Conservation (phyloP, 2,329 filamentous ascomycete genomes). For the Exophiala oligosperma region DNA sequence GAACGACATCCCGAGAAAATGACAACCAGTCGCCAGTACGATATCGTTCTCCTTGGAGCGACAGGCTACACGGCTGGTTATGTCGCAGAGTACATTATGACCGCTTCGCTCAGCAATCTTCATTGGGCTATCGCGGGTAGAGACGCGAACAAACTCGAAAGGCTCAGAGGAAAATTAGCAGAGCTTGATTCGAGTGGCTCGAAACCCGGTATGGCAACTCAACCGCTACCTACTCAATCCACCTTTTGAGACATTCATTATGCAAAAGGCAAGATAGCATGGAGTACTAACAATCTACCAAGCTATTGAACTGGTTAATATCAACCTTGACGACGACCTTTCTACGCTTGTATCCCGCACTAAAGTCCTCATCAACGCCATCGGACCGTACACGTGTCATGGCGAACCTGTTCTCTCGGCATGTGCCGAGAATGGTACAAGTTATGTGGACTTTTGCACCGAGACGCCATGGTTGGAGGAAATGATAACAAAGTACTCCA, state of each 20-base stretch:
- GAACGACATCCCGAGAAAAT: neutral
- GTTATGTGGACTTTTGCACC: constrained; percentile 4
- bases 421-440: constrained; percentile 37
- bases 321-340: constrained; percentile 51
- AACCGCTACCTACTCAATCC: neutral
- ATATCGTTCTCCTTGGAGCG: constrained; percentile 66
- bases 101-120: constrained; percentile 68
- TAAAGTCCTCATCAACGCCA: constrained; percentile 57
- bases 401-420: constrained; percentile 62
- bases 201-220: constrained; percentile 47
- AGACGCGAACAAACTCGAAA: constrained; percentile 69
- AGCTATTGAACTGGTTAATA: neutral
- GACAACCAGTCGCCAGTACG: constrained; percentile 45
- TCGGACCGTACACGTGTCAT: constrained; percentile 63
- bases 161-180: constrained; percentile 42
- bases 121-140: constrained; percentile 87
- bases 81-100: constrained; percentile 71
- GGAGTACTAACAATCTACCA: neutral
- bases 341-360: constrained; percentile 53
- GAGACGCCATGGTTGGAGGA: constrained; percentile 5
- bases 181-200: neutral
- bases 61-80: constrained; percentile 80
- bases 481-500: constrained; percentile 2
- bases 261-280: too few relatives aligned
- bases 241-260: neutral